Evolutionary conservation across 1,284 basidiomycete genomes (phyloP).

Genomic region (Fomitopsis schrenkii): DNA sequence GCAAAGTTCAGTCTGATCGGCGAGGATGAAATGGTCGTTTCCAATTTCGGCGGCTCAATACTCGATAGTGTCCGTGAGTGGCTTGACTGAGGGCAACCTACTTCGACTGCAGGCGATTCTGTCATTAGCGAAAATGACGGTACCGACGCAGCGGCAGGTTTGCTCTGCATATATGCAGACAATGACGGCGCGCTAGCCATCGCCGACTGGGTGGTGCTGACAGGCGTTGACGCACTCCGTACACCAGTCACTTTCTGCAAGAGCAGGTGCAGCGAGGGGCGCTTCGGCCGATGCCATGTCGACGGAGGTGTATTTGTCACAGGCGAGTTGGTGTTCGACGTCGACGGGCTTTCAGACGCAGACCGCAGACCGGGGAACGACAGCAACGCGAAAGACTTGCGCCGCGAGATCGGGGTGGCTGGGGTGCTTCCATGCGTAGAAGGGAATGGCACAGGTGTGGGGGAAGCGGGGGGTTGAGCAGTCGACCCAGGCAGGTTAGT

Average conservation of each 20-base stretch:
- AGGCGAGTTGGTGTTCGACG: background rate
- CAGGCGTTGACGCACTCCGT: constrained; percentile 24
- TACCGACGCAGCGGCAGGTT: constrained; percentile 5
- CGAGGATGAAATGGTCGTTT: constrained; percentile 47
- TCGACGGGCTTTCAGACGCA: constrained; percentile 7
- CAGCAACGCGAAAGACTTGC: constrained; percentile 36
- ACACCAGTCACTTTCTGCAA: constrained; percentile 32
- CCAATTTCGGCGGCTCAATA: constrained; percentile 46
- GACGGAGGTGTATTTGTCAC: constrained; percentile 18
- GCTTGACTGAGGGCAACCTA: background rate
- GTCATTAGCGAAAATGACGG: constrained; percentile 37
- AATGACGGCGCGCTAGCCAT: constrained; percentile 18
- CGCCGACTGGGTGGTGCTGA: constrained; percentile 7
- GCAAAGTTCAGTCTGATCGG: constrained; percentile 38
- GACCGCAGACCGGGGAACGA: constrained; percentile 28
- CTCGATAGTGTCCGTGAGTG: constrained; percentile 11
- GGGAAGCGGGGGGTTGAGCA: background rate
- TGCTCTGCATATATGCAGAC: constrained; percentile 19
- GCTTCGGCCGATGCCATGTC: constrained; percentile 24
- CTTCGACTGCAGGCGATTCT: constrained; percentile 18
- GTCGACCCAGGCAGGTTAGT: background rate
- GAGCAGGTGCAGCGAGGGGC: constrained; percentile 33
- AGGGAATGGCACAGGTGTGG: constrained; percentile 34
- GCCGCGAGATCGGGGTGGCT: constrained; percentile 28
- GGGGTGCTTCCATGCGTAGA: constrained; percentile 28